Conservation (phyloP, 371 early-diverging fungal species). For the Encephalitozoon cuniculi region DNA sequence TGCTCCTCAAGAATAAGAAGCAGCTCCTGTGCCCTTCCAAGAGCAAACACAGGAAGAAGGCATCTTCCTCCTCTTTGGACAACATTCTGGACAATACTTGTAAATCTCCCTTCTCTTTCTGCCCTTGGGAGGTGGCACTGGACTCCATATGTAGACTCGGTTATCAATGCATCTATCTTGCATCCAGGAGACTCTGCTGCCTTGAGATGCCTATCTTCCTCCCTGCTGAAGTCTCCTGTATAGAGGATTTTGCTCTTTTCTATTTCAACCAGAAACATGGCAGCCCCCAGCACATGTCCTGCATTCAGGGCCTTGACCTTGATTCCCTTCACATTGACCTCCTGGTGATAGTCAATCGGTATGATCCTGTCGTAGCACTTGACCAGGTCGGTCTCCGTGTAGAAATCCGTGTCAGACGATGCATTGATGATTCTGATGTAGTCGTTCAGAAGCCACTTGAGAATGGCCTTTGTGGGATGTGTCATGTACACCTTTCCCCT, state of each 20-base stretch:
- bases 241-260: constrained; percentile 88
- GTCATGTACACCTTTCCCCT: constrained; percentile 98
- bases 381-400: constrained; percentile 81
- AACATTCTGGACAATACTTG: constrained; percentile 70
- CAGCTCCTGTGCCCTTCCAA: constrained; percentile 96
- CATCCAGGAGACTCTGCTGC: constrained; percentile 81
- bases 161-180: constrained; percentile 82
- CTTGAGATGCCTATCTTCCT: constrained; percentile 98
- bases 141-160: constrained; percentile 96
- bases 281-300: constrained; percentile 98
- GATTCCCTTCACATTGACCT: constrained; percentile 86
- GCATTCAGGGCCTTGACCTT: constrained; percentile 92
- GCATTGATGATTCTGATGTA: constrained; percentile 68
- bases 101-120: constrained; percentile 84
- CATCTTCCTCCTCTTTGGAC: constrained; percentile 90
- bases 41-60: constrained; percentile 92
- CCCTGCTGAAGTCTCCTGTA: constrained; percentile 97
- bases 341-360: constrained; percentile 85
- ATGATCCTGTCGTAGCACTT: constrained; percentile 84
- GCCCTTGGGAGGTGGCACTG: constrained; percentile 86
- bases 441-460: constrained; percentile 90
- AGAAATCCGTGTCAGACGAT: constrained; percentile 78
- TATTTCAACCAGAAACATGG: constrained; percentile 96
- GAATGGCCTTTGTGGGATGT: constrained; percentile 96
- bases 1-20: constrained; percentile 95